phyloP scores from a whole-genome alignment of 2,329 filamentous ascomycete genomes.

The Lasiodiplodia sp. region DNA sequence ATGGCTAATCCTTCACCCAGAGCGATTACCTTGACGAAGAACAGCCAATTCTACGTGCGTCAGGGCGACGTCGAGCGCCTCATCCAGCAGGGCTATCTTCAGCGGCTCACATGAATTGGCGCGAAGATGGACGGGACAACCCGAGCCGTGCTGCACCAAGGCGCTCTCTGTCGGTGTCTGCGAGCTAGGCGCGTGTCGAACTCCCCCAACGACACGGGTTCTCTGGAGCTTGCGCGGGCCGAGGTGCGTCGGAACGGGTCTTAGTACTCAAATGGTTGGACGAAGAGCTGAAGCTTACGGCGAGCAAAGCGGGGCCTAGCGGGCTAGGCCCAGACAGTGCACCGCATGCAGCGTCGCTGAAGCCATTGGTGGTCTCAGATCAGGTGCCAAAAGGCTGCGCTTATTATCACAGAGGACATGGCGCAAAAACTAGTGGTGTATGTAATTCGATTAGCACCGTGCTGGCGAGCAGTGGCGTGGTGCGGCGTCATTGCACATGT shows the following conservation, averaged over 20 bases:
- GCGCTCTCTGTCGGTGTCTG: background rate
- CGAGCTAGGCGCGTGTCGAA: background rate
- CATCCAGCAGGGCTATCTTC: slow-evolving; percentile 93
- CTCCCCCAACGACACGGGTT: background rate
- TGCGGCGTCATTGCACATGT: slow-evolving; percentile 6
- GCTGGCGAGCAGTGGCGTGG: slow-evolving; percentile 8
- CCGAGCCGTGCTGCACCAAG: background rate
- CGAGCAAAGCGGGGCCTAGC: background rate
- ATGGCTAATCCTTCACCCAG: slow-evolving; percentile 54
- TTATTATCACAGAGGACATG: background rate
- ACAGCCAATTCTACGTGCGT: slow-evolving; percentile 96
- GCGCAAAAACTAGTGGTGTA: background rate
- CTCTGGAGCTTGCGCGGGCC: background rate
- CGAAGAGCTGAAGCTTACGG: slow-evolving; percentile 5
- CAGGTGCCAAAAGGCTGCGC: background rate
- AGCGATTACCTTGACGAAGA: slow-evolving; percentile 94
- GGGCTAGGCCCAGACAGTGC: background rate
- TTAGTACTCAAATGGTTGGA: slow-evolving; percentile 1
- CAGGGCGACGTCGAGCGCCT: slow-evolving; percentile 94
- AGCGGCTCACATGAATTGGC: slow-evolving; percentile 66
- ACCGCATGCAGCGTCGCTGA: background rate
- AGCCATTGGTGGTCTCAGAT: background rate
- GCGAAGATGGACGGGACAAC: background rate
- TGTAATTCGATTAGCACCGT: slow-evolving; percentile 13
- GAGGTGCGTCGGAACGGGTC: background rate